Evolutionary conservation across 441 rosid genomes (phyloP).

Genomic region (Sinapis alba): DNA sequence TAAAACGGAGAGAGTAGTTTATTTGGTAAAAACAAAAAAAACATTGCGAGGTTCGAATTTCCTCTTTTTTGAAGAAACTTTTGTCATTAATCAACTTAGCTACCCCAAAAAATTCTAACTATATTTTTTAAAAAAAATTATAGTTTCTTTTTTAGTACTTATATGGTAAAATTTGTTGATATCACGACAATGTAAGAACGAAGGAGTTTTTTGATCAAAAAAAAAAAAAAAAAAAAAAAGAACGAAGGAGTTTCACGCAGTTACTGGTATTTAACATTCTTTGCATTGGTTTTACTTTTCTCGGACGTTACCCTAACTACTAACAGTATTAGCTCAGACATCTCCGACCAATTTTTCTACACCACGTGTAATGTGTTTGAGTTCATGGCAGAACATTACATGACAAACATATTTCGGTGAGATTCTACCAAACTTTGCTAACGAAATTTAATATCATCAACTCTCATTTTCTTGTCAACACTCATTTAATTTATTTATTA

Average conservation of each 20-base stretch:
- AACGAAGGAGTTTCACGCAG: not conserved
- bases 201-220: not conserved
- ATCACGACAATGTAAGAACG: not conserved
- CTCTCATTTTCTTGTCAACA: not conserved
- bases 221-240: too few relatives aligned
- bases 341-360: slow-evolving; percentile 27
- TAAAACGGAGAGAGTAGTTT: too few relatives aligned
- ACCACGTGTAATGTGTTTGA: slow-evolving; percentile 33
- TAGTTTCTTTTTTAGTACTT: not conserved
- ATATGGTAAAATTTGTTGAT: not conserved
- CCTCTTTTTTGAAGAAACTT: not conserved
- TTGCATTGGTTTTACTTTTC: slow-evolving; percentile 29
- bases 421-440: slow-evolving; percentile 35
- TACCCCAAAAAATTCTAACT: not conserved
- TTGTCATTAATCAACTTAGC: not conserved
- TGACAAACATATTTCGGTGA: not conserved
- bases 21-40: too few relatives aligned
- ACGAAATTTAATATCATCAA: slow-evolving; percentile 31
- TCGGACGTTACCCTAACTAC: slow-evolving; percentile 33
- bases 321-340: slow-evolving; percentile 18
- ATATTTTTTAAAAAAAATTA: not conserved
- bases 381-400: slow-evolving; percentile 24
- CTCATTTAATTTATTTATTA: slow-evolving; percentile 7
- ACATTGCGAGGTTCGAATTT: too few relatives aligned
- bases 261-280: slow-evolving; percentile 5